phyloP scores from a whole-genome alignment of 2,329 filamentous ascomycete genomes.

The Fusarium musae region DNA sequence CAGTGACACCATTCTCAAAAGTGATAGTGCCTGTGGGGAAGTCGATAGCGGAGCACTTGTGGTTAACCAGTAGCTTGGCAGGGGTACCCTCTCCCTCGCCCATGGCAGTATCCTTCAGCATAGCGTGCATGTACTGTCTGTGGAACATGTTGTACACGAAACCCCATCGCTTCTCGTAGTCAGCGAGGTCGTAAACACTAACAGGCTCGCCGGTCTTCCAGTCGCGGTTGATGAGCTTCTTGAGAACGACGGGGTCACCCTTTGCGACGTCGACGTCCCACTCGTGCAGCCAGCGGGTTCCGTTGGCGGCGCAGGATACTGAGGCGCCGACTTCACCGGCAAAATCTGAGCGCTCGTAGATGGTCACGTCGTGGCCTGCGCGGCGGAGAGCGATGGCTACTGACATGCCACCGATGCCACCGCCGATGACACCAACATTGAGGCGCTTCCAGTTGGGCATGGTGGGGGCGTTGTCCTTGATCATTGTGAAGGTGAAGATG shows the following conservation, averaged over 20 bases:
- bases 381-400: constrained; percentile 59
- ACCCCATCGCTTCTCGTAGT: constrained; percentile 74
- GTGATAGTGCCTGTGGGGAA: constrained; percentile 59
- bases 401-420: constrained; percentile 61
- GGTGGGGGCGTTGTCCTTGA: constrained; percentile 24
- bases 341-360: constrained; percentile 75
- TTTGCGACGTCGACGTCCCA: constrained; percentile 73
- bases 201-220: constrained; percentile 76
- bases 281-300: constrained; percentile 75
- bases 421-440: constrained; percentile 57
- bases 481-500: constrained; percentile 9
- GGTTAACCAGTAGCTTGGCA: constrained; percentile 65
- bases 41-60: constrained; percentile 65
- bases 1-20: constrained; percentile 63
- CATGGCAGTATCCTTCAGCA: constrained; percentile 70
- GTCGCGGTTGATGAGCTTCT: constrained; percentile 75
- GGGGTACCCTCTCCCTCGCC: constrained; percentile 65
- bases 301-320: constrained; percentile 75
- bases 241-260: constrained; percentile 72
- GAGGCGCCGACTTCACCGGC: constrained; percentile 75
- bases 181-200: constrained; percentile 70
- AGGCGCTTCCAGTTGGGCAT: constrained; percentile 57
- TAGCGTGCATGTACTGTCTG: constrained; percentile 73
- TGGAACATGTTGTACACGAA: constrained; percentile 77
- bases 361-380: constrained; percentile 62